These are phyloP conservation scores for Leccinum imitatum DNA, from an alignment of 768 basidiomycete genomes.

Conservation along the genomic window DNA sequence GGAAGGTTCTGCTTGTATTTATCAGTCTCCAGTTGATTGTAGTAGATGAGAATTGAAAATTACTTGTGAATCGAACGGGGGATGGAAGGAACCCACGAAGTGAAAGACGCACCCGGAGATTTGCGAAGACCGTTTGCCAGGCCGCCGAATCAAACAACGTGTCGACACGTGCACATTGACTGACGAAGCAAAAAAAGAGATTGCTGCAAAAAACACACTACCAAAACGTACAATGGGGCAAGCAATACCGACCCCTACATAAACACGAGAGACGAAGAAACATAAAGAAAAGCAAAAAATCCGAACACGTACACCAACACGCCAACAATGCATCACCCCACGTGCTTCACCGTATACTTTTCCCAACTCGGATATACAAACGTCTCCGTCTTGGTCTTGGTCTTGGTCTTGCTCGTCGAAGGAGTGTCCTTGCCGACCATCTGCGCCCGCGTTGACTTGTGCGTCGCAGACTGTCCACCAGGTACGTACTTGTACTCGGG, in stretches of 20 bases:
- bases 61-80: too few relatives aligned
- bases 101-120: too few relatives aligned
- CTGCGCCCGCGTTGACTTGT: conserved; percentile 31
- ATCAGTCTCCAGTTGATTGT: too few relatives aligned
- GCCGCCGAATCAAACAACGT: not conserved
- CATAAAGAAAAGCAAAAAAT: not conserved
- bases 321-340: conserved; percentile 9
- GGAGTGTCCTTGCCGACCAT: not conserved
- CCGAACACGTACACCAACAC: not conserved
- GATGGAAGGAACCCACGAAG: too few relatives aligned
- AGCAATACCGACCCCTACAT: not conserved
- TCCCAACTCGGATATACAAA: conserved; percentile 65
- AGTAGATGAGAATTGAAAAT: too few relatives aligned
- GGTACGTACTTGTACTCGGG: conserved; percentile 20
- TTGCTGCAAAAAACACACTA: not conserved
- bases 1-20: too few relatives aligned
- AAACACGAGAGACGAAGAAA: not conserved
- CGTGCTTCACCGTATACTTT: conserved; percentile 52
- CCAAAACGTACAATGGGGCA: conserved; percentile 2
- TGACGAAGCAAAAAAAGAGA: not conserved
- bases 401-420: conserved; percentile 29
- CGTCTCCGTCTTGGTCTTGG: conserved; percentile 42
- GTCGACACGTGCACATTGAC: not conserved
- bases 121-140: not conserved
- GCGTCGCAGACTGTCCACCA: conserved; percentile 21